Conservation (phyloP, 495 filamentous ascomycete species). For the Cetradonia linearis region DNA sequence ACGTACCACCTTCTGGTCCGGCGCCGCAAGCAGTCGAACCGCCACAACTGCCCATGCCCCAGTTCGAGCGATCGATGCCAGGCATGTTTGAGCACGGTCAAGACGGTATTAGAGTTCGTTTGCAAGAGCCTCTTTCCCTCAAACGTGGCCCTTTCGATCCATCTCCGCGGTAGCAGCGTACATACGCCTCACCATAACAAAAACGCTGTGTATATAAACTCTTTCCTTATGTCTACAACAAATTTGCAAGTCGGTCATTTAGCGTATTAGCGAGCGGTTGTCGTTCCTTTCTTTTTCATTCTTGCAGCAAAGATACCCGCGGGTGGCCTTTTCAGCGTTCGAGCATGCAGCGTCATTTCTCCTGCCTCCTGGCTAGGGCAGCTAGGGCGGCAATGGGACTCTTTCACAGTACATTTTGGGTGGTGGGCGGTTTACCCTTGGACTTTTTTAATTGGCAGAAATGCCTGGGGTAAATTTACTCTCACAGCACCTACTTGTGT, state of each 20-base stretch:
- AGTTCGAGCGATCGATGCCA: slow-evolving; percentile 15
- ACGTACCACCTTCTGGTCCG: slow-evolving; percentile 19
- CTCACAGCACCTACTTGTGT: background rate
- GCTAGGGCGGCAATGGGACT: background rate
- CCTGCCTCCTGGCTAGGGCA: background rate
- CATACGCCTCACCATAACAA: background rate
- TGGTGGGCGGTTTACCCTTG: slow-evolving; percentile 7
- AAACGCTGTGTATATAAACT: slow-evolving; percentile 14
- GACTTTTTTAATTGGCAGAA: slow-evolving; percentile 1
- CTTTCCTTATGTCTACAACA: background rate
- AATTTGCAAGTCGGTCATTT: slow-evolving; percentile 10
- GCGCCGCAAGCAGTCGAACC: slow-evolving; percentile 13
- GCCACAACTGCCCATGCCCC: slow-evolving; percentile 17
- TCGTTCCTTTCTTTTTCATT: slow-evolving; percentile 13
- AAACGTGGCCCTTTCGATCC: slow-evolving; percentile 19
- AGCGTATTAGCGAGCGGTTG: slow-evolving; percentile 24
- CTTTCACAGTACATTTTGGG: slow-evolving; percentile 1
- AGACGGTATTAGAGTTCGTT: slow-evolving; percentile 10
- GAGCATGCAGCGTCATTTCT: slow-evolving; percentile 14
- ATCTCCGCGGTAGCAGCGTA: slow-evolving; percentile 10
- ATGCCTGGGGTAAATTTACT: background rate
- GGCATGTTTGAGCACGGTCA: slow-evolving; percentile 13
- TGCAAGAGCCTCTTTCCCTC: slow-evolving; percentile 13
- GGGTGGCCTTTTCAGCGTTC: slow-evolving; percentile 19
- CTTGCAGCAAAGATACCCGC: slow-evolving; percentile 20